phyloP scores from a whole-genome alignment of 176 grass and related monocot genomes.

The Zoysia pacifica region DNA sequence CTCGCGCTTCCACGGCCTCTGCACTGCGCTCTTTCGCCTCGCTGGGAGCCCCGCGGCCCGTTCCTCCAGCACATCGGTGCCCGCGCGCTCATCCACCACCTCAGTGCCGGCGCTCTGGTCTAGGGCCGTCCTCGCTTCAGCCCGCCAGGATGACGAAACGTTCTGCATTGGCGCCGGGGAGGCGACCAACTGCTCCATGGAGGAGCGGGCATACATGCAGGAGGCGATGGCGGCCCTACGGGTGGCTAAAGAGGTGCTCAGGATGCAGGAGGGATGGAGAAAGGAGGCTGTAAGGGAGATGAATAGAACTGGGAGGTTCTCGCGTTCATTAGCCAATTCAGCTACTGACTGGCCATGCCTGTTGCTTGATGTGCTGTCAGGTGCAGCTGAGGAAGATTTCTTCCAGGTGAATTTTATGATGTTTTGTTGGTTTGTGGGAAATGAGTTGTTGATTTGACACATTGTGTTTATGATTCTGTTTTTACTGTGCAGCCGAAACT shows the following conservation, averaged over 20 bases:
- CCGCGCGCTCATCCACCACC: conserved; percentile 15
- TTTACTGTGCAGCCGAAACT: conserved; percentile 72
- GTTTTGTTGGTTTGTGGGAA: conserved; percentile 3
- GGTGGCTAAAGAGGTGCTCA: conserved; percentile 78
- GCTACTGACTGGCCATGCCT: conserved; percentile 89
- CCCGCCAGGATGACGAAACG: neutral
- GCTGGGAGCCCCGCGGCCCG: conserved; percentile 9
- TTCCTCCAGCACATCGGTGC: conserved; percentile 26
- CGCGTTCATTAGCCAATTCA: conserved; percentile 69
- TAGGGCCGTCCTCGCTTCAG: conserved; percentile 58
- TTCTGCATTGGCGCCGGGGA: conserved; percentile 42
- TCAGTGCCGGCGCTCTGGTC: conserved; percentile 69
- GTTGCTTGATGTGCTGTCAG: conserved; percentile 75
- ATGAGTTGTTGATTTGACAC: neutral
- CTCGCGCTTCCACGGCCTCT: conserved; percentile 65
- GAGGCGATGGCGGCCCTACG: conserved; percentile 62
- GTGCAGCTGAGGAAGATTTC: conserved; percentile 63
- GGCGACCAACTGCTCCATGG: conserved; percentile 61
- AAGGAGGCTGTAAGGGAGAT: conserved; percentile 61
- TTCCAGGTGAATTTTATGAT: conserved; percentile 62
- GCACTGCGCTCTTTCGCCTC: conserved; percentile 60
- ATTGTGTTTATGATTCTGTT: conserved; percentile 2
- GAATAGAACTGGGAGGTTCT: conserved; percentile 64
- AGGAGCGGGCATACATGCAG: conserved; percentile 77
- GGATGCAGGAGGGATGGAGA: conserved; percentile 83